Evolutionary conservation across 139 green algal genomes (phyloP).

Genomic region (Deuterostichococcus epilithicus): DNA sequence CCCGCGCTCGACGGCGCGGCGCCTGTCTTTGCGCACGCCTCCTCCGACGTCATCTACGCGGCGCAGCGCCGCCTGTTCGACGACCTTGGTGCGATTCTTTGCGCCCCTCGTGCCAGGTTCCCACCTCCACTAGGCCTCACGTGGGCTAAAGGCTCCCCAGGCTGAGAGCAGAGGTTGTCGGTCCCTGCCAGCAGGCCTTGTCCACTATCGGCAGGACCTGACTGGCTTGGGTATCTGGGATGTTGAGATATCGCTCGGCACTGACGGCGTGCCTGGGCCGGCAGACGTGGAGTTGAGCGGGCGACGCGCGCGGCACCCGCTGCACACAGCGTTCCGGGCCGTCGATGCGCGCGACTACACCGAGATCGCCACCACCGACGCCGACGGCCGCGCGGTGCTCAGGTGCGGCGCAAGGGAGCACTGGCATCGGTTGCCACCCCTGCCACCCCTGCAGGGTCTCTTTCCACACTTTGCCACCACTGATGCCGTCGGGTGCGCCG

Average conservation of each 20-base stretch:
- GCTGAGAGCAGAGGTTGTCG: too few relatives aligned
- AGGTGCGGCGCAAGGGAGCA: slow-evolving; percentile 40
- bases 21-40: slow-evolving; percentile 37
- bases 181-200: too few relatives aligned
- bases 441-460: not conserved
- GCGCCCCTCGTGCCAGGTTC: too few relatives aligned
- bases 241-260: too few relatives aligned
- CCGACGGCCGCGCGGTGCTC: slow-evolving; percentile 58
- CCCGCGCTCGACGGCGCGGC: slow-evolving; percentile 53
- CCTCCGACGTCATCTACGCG: slow-evolving; percentile 43
- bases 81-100: slow-evolving; percentile 19
- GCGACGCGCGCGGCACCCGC: slow-evolving; percentile 47
- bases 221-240: too few relatives aligned
- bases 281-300: slow-evolving; percentile 15
- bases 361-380: slow-evolving; percentile 61
- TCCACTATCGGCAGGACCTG: too few relatives aligned
- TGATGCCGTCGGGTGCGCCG: too few relatives aligned
- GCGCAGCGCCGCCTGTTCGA: slow-evolving; percentile 37
- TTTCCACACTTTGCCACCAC: too few relatives aligned
- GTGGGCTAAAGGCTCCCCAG: too few relatives aligned
- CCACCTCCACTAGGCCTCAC: too few relatives aligned
- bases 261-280: not conserved
- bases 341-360: slow-evolving; percentile 59
- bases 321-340: slow-evolving; percentile 60
- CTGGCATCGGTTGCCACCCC: not conserved